Evolutionary conservation across 352 stramenopile species (phyloP), one percentile per base, ranked within the genome.

Genomic region (Phytophthora pseudosyringae): DNA sequence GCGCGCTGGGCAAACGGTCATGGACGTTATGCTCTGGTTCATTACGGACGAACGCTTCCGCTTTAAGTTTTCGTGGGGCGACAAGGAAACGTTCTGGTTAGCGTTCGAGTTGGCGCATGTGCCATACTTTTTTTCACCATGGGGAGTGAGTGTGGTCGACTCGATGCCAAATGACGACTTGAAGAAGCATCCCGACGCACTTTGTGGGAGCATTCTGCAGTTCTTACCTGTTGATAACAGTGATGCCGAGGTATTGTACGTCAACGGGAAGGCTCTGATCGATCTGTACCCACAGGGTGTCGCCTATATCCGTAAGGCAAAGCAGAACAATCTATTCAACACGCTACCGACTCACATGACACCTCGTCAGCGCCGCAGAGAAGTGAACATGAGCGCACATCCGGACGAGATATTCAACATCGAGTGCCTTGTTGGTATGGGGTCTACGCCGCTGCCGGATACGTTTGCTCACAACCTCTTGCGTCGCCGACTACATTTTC

Each of bases 11-110:
- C 60, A 77, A 16, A 52, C 38, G 3, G 68, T 71, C n/a, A 61
- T 74, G 54, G 59, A 80, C n/a, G 63, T 80, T 16, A 61, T 80
- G 15, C 59, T 73, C 21, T 75, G 57, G 49, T 66, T 83, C 36
- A 67, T 80, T 31, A 76, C 59, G 0, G 36, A 78, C 18, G 60
- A 76, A 18, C 68, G 68, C 10, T 70, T 76, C 21, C 64, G 59
- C 5, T 71, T 74, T 31, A 66, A 69, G 26, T 80, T 67, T 36
- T 80, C 68, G 15, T 80, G 54, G 53, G 70, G 73, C 10, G 75
- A 83, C 49, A 81, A 81, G 40, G 72, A 83, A 38, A 73, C 69
- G 2, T 81, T 83, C 32, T 83, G 75, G 75, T 36, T 83, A 11
- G 55, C 69, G 2, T 83, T 71, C 43, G 75, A 80, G 43, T 16